phyloP scores from a whole-genome alignment of 2,329 filamentous ascomycete species.

The Thermothelomyces thermophilus region DNA sequence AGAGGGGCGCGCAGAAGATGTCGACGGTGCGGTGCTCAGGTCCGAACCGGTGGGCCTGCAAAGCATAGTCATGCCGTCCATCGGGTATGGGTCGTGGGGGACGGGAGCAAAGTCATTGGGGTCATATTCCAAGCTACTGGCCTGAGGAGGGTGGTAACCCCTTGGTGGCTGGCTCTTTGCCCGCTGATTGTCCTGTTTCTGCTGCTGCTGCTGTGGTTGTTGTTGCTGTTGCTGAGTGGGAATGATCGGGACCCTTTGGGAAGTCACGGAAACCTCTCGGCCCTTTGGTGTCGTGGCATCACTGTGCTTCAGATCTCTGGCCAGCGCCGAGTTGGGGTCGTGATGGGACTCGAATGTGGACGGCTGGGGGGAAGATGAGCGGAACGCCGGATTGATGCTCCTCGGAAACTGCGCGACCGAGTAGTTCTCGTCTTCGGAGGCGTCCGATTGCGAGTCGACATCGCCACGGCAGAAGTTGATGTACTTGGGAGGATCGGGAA shows the following conservation, averaged over 20 bases:
- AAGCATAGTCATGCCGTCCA: constrained; percentile 96
- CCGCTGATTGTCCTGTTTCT: constrained; percentile 14
- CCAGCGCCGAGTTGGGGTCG: constrained; percentile 70
- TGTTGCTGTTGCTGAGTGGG: not conserved
- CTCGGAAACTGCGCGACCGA: constrained; percentile 94
- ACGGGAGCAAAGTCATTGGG: constrained; percentile 58
- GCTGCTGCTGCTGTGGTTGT: not conserved
- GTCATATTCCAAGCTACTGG: constrained; percentile 38
- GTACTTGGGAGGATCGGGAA: constrained; percentile 92
- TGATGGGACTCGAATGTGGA: constrained; percentile 90
- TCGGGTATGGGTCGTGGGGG: constrained; percentile 88
- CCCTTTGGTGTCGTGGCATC: constrained; percentile 40
- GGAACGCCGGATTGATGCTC: constrained; percentile 90
- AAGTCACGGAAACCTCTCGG: constrained; percentile 45
- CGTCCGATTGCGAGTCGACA: constrained; percentile 72
- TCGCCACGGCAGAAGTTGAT: constrained; percentile 98
- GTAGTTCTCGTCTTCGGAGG: constrained; percentile 81
- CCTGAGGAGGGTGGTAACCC: constrained; percentile 24
- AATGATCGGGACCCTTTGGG: constrained; percentile 39
- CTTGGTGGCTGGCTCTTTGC: constrained; percentile 20
- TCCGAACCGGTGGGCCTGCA: constrained; percentile 51
- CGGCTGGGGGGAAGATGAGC: constrained; percentile 91
- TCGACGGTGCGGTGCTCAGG: constrained; percentile 33
- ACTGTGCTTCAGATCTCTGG: constrained; percentile 59
- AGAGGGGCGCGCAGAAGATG: constrained; percentile 64